Base-by-base conservation (phyloP, 2,329 filamentous ascomycete species). In the Celoporthe dispersa region DNA sequence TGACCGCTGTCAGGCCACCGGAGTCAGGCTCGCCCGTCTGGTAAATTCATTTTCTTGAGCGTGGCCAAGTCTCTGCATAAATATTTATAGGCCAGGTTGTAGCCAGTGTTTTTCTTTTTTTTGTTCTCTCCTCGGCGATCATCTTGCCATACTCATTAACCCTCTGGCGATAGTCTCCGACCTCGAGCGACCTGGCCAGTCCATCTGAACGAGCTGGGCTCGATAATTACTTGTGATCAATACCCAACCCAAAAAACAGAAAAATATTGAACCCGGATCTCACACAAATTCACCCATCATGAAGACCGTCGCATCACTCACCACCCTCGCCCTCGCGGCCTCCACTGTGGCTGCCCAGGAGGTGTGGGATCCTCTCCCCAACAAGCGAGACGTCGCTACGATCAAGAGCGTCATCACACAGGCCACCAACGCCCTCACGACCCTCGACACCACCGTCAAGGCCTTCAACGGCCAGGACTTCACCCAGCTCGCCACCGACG, bases 401-500 rank as follows among this genome's bases (percentile, higher is more conserved):
- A 74, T 79, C 53, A 72, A 70, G 6, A 74, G 72, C 5, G 74
- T 75, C 44, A 71, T 75, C 19, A 66, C 70, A 1, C 69, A 75
- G 57, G 74, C 77, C 48, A 74, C 74, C 1, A 67, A 61, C 35
- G 76, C 77, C 11, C 74, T 79, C 19, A 64, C 70, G 39, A 70
- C 77, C 61, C 77, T 78, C 35, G 77, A 78, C 72, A 73, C 51
- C 1, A 72, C 76, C 1, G 76, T 78, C 28, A 76, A 79, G 70
- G 70, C 73, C n/a, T 78, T 77, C 69, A 66, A 72, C 39, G 73
- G 73, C 14, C 62, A 68, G 11, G 74, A 78, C 73, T 66, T 74
- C 16, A 73, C 66, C 2, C 53, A 74, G 62, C 66, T 78, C 0
- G 59, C 79, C 39, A 61, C 70, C 2, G 72, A 76, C 64, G 75